phyloP scores from a whole-genome alignment of 306 rosid species.

The Rosa lucieae region DNA sequence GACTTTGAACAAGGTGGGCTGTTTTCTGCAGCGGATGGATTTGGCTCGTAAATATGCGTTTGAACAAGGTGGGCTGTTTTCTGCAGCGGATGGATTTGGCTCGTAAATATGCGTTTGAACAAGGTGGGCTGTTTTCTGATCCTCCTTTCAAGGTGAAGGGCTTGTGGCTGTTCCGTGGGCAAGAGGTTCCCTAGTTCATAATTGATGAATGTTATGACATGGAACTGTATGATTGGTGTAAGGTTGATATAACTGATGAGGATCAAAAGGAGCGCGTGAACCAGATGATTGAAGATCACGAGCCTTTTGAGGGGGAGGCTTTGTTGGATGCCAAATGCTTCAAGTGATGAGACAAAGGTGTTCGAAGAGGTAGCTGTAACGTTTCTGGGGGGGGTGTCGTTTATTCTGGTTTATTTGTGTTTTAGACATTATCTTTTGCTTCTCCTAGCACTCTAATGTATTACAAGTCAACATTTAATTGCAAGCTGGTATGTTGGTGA shows the following conservation, averaged over 20 bases:
- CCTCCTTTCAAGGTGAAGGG: conserved; percentile 85
- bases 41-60: conserved; percentile 79
- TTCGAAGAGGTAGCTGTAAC: neutral
- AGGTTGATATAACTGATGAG: conserved; percentile 67
- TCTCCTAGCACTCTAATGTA: neutral
- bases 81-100: conserved; percentile 88
- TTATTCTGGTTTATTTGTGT: neutral
- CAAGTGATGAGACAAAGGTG: conserved; percentile 39
- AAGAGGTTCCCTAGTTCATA: conserved; percentile 66
- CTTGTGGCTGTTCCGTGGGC: conserved; percentile 86
- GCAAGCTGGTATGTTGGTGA: neutral
- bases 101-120: conserved; percentile 75
- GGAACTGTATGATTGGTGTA: conserved; percentile 77
- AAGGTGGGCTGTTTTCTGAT: too few relatives aligned
- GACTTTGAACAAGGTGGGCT: conserved; percentile 75
- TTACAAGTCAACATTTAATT: neutral
- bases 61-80: conserved; percentile 79
- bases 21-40: conserved; percentile 88
- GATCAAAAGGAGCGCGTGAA: conserved; percentile 69
- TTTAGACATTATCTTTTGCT: neutral
- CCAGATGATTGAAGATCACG: conserved; percentile 83
- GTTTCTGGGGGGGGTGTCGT: neutral
- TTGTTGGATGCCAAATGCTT: conserved; percentile 87
- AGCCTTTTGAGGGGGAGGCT: conserved; percentile 78
- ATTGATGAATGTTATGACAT: conserved; percentile 76